A percentile compares a stretch with the other conserved stretches of the same genome.
phyloP scores from a whole-genome alignment of 2,329 filamentous ascomycete genomes.

The Tolypocladium cylindrosporum region DNA sequence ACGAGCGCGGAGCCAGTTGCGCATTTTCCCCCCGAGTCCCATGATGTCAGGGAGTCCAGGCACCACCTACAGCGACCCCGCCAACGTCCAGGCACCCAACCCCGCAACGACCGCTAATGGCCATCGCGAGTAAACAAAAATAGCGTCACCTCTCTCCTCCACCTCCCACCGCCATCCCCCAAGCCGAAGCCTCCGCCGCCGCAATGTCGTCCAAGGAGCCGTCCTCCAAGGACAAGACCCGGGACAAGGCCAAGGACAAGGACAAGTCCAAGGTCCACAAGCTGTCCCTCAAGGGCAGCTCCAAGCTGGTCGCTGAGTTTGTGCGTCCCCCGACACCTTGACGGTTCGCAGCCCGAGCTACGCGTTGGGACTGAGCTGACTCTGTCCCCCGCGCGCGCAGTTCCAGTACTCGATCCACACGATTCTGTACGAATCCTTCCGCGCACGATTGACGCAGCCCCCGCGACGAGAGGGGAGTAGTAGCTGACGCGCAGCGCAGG shows the following conservation, averaged over 20 bases:
- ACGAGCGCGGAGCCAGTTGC: too few relatives aligned
- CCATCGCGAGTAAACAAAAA: constrained; percentile 1
- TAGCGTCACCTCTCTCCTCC: background rate
- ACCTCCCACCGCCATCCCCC: background rate
- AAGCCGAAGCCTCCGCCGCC: background rate
- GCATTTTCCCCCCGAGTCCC: too few relatives aligned
- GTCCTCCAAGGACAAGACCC: constrained; percentile 11
- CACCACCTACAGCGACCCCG: background rate
- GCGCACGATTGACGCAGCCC: too few relatives aligned
- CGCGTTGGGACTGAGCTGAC: background rate
- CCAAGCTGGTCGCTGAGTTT: constrained; percentile 91
- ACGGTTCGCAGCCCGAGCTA: too few relatives aligned
- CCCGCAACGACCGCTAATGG: background rate
- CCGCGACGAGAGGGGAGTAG: background rate
- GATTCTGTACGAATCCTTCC: constrained; percentile 56
- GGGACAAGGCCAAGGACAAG: constrained; percentile 18
- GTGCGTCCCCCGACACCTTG: constrained; percentile 29
- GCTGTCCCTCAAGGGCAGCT: constrained; percentile 73
- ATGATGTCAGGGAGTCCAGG: background rate
- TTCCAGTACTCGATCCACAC: constrained; percentile 99
- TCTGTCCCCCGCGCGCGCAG: constrained; percentile 24
- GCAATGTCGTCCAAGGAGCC: constrained; percentile 21
- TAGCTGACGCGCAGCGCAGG: constrained; percentile 29
- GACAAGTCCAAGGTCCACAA: constrained; percentile 89
- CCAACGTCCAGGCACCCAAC: background rate